phyloP scores from a whole-genome alignment of 2,329 filamentous ascomycete genomes.

The Clonostachys byssicola region DNA sequence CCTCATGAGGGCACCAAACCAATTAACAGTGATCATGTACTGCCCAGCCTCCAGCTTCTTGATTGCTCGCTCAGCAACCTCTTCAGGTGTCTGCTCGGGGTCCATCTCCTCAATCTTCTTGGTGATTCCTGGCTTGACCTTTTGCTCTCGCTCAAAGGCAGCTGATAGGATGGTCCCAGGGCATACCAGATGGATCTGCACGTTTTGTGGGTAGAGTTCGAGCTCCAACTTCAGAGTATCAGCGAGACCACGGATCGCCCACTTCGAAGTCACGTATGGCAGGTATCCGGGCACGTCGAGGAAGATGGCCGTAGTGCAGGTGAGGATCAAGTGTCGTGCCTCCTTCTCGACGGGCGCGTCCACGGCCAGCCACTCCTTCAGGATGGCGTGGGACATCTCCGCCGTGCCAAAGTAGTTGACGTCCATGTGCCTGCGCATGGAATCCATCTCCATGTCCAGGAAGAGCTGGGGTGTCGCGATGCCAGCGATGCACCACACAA shows the following conservation, averaged over 20 bases:
- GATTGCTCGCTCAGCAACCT: conserved; percentile 69
- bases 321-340: conserved; percentile 82
- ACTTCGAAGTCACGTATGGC: conserved; percentile 81
- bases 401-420: conserved; percentile 85
- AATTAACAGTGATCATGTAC: conserved; percentile 73
- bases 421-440: conserved; percentile 77
- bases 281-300: conserved; percentile 77
- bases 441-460: conserved; percentile 64
- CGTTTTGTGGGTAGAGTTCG: conserved; percentile 77
- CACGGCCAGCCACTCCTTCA: conserved; percentile 68
- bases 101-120: conserved; percentile 79
- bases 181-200: conserved; percentile 77
- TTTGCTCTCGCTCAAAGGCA: conserved; percentile 72
- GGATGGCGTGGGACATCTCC: conserved; percentile 78
- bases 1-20: conserved; percentile 69
- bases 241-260: conserved; percentile 75
- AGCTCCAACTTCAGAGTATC: conserved; percentile 84
- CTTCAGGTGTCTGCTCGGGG: conserved; percentile 70
- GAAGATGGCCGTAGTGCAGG: conserved; percentile 72
- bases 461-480: conserved; percentile 71
- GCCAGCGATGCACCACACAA: conserved; percentile 90
- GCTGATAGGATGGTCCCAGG: conserved; percentile 80
- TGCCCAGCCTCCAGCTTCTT: conserved; percentile 74
- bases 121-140: conserved; percentile 76
- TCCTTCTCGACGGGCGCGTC: conserved; percentile 34